Base-by-base conservation (phyloP, 2,329 filamentous ascomycete genomes). In the Thermothelomyces thermophilus region DNA sequence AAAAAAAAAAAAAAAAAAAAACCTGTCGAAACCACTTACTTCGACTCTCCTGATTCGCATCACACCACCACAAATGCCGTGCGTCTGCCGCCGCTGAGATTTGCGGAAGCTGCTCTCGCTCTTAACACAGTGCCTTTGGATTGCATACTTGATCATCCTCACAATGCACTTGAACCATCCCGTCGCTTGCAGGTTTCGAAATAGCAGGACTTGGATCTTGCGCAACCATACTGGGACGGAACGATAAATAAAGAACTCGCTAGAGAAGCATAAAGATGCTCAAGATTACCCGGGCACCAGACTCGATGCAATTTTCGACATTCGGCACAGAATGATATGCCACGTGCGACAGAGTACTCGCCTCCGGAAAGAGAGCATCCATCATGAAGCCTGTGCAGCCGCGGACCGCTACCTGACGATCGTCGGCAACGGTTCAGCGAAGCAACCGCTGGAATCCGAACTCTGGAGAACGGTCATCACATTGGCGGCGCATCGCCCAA, bases 231-330 rank as follows among this genome's bases (percentile, higher is more conserved):
- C 28, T 44, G 19, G 46, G 46, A 41, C 20, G 49, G 26, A 50
- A 45, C 43, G 43, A 54, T 42, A 42, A 50, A 49, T 53, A 51
- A 46, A 48, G 48, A 39, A 49, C 11, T 52, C 51, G 49, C 54
- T 52, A 54, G 56, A 55, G 49, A 49, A 47, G 50, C 54, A 54
- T 56, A 39, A 52, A 52, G 26, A 7, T 35, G 33, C 52, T 24
- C 28, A 35, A 48, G 49, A 51, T 50, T 48, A 46, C 57, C 53
- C 35, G 54, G 53, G 33, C 34, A 36, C 39, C 45, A 30, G 44
- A 28, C 51, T 58, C 54, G 58, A 60, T 58, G 57, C 56, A 50
- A 53, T 57, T 35, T 35, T 50, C 39, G 35, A 53, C 28, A 35
- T 10, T 37, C 22, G 36, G 22, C 48, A 30, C 7, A 20, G 17